Conservation (phyloP, 1,139 yeast genomes). For the Geotrichum europaeum region DNA sequence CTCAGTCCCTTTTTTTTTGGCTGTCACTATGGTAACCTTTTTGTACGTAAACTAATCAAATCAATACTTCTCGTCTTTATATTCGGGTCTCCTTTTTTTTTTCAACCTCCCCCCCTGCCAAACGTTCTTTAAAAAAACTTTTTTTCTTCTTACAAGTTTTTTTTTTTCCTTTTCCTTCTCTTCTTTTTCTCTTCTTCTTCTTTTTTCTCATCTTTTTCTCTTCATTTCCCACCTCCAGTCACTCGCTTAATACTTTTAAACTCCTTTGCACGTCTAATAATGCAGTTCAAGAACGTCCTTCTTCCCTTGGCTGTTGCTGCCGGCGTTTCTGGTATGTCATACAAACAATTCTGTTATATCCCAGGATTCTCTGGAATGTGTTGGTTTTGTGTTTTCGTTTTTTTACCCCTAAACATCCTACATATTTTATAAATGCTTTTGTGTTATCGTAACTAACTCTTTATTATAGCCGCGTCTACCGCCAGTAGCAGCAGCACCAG, state of each 20-base stretch:
- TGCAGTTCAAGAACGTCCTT: conserved; percentile 9
- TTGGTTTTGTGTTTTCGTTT: neutral
- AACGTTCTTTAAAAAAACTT: neutral
- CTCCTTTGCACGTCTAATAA: neutral
- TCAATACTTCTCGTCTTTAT: neutral
- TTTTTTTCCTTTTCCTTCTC: neutral
- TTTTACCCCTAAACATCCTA: neutral
- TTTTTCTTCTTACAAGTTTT: neutral
- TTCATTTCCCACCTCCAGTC: conserved; percentile 4
- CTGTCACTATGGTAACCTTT: neutral
- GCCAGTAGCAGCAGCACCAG: neutral
- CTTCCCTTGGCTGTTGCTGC: conserved; percentile 7
- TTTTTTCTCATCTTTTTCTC: neutral
- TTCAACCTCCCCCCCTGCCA: neutral
- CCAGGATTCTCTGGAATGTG: neutral
- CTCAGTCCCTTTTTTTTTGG: neutral
- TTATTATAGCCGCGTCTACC: neutral
- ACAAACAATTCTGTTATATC: neutral
- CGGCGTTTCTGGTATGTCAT: conserved; percentile 1
- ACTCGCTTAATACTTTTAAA: neutral
- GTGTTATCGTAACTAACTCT: neutral
- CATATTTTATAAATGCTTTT: neutral
- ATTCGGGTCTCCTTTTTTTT: neutral
- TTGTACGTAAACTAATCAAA: neutral
- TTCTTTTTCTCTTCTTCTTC: neutral